Evolutionary conservation across 106 monocot species (phyloP), one percentile per base, ranked within the genome.

Genomic region (Alisma plantagoaquatica): DNA sequence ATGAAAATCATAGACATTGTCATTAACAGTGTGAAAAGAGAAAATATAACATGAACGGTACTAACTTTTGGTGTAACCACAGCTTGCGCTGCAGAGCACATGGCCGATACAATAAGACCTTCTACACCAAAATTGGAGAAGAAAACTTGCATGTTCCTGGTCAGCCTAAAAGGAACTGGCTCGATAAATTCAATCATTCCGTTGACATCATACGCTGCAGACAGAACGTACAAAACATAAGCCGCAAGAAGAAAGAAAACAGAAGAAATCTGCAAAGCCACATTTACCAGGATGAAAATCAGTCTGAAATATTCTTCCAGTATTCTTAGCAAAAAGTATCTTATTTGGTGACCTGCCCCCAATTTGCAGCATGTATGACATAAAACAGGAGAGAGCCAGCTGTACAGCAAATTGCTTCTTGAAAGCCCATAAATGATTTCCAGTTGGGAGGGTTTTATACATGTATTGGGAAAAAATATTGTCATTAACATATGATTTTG

Each of bases 131-230:
- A 98, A 72, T 90, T 81, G 9, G 90, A 90, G 64, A 98, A 98
- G 74, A 98, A 98, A 50, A 78, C 66, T 57, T 90, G 85, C 90
- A 98, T 79, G 59, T 98, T 98, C 32, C 98, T 63, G 10, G 98
- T 98, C 70, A 98, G 60, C 49, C 98, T 78, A 53, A 98, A 98
- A 11, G 98, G 98, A 44, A 98, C 90, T 21, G 85, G 98, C 60
- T 98, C 98, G 53, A 79, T 90, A 53, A 98, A 98, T 65, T 98
- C 98, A 7, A 98, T 85, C 98, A 86, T 90, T 31, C 98, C 98
- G 79, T 74, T 77, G 27, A 72, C 59, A 77, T 98, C 98, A 70
- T 98, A 98, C 41, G 89, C 98, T 98, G 82, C 46, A 68, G 2
- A 51, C 26, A 14, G 10, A 54, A 43, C 10, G 32, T 14, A 21